Percentiles rank a stretch among this genome's conserved stretches.
Evolutionary conservation across 176 grass and related monocot species (phyloP).

Genomic region (Dendrocalamus sinicus): DNA sequence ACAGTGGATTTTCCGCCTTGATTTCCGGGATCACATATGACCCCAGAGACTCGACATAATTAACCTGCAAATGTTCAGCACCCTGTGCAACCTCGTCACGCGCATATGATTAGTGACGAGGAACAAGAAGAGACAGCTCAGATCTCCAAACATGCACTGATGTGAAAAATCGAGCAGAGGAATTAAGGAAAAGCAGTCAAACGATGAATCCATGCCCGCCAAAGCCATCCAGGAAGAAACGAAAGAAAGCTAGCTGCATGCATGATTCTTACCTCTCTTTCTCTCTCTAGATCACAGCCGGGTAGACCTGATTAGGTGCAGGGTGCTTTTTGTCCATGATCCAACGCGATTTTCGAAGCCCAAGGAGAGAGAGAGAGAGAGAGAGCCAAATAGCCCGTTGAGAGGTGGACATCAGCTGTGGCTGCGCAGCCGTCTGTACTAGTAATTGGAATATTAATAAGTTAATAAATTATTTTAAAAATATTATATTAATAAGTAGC

Average conservation of each 20-base stretch:
- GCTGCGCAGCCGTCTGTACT: too few relatives aligned
- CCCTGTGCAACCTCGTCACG: too few relatives aligned
- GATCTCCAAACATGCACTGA: conserved; percentile 6
- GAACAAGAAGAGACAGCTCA: background rate
- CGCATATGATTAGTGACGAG: background rate
- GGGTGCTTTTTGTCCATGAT: conserved; percentile 15
- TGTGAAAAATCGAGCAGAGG: background rate
- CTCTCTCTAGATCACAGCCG: background rate
- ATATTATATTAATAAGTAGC: too few relatives aligned
- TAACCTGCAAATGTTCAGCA: background rate
- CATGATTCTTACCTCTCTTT: too few relatives aligned
- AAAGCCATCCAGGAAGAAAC: background rate
- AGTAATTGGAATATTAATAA: too few relatives aligned
- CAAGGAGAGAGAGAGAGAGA: background rate
- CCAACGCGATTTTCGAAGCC: background rate
- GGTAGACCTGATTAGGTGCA: conserved; percentile 22
- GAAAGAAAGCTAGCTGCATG: background rate
- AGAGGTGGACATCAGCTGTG: background rate
- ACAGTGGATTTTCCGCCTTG: background rate
- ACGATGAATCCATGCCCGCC: background rate
- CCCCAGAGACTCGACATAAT: background rate
- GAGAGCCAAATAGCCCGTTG: background rate
- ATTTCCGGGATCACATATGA: background rate
- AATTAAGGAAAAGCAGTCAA: background rate
- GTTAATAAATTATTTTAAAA: too few relatives aligned